These are phyloP conservation scores for Chaetomium globosum DNA, from an alignment of 2,329 filamentous ascomycete genomes.

Conservation along the genomic window DNA sequence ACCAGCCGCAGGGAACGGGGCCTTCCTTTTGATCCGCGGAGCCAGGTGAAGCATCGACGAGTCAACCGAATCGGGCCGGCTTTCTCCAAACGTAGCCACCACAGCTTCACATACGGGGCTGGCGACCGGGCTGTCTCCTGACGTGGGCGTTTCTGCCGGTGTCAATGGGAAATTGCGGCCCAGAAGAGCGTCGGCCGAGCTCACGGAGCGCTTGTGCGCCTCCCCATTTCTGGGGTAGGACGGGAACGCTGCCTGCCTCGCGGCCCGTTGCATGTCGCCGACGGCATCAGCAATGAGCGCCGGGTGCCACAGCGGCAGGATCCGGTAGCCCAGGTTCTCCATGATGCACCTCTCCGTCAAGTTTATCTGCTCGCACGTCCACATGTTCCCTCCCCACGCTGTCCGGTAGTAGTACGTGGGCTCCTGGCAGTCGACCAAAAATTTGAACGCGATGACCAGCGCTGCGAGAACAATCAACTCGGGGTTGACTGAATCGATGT, in stretches of 20 bases:
- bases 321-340: slow-evolving; percentile 64
- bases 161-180: slow-evolving; percentile 48
- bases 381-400: slow-evolving; percentile 58
- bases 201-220: slow-evolving; percentile 45
- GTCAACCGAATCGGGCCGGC: neutral
- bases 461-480: slow-evolving; percentile 66
- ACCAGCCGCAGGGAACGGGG: slow-evolving; percentile 9
- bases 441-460: slow-evolving; percentile 67
- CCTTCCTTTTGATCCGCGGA: slow-evolving; percentile 21
- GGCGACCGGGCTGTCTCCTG: slow-evolving; percentile 34
- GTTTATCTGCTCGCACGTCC: slow-evolving; percentile 65
- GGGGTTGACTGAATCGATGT: slow-evolving; percentile 64
- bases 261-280: slow-evolving; percentile 66
- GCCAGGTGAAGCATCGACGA: slow-evolving; percentile 20
- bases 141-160: slow-evolving; percentile 47
- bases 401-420: slow-evolving; percentile 56
- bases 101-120: slow-evolving; percentile 7
- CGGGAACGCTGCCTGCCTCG: slow-evolving; percentile 33
- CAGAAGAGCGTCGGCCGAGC: slow-evolving; percentile 45
- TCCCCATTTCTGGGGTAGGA: slow-evolving; percentile 30
- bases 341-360: slow-evolving; percentile 65
- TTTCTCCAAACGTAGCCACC: slow-evolving; percentile 10
- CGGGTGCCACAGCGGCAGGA: slow-evolving; percentile 62
- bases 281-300: slow-evolving; percentile 61
- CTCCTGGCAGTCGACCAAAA: slow-evolving; percentile 62